Percentiles rank a stretch among this genome's conserved stretches.
These are phyloP conservation scores for Colletotrichum plurivorum DNA, from an alignment of 2,329 filamentous ascomycete species.

Conservation along the genomic window DNA sequence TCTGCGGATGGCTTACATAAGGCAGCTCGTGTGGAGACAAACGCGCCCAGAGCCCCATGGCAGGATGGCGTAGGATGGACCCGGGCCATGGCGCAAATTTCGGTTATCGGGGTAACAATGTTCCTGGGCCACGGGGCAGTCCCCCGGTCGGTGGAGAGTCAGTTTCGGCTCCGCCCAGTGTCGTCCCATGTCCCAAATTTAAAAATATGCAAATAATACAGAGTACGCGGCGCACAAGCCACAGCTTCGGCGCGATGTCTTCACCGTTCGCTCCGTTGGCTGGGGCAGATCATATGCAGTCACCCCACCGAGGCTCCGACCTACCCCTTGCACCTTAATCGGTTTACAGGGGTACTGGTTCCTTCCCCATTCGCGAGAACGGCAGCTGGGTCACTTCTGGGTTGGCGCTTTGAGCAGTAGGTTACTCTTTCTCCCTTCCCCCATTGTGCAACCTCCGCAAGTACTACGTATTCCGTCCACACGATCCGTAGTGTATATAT, in stretches of 20 bases:
- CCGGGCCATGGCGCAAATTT: neutral
- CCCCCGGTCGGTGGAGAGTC: constrained; percentile 22
- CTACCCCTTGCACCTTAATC: constrained; percentile 38
- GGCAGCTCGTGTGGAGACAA: too few relatives aligned
- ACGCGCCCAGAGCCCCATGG: too few relatives aligned
- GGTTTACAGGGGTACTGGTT: constrained; percentile 34
- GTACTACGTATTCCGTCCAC: constrained; percentile 33
- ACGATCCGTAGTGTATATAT: constrained; percentile 35
- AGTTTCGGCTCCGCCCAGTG: constrained; percentile 31
- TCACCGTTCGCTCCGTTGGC: constrained; percentile 31
- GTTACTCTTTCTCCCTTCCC: constrained; percentile 31
- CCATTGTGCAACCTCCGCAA: constrained; percentile 36
- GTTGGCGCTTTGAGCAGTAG: constrained; percentile 27
- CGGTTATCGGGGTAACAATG: constrained; percentile 23
- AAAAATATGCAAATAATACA: constrained; percentile 34
- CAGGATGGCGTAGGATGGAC: too few relatives aligned
- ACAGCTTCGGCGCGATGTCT: constrained; percentile 22
- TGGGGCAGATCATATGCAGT: constrained; percentile 37
- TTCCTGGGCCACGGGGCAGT: neutral
- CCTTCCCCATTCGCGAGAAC: constrained; percentile 33
- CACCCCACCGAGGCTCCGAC: constrained; percentile 38
- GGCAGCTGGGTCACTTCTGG: constrained; percentile 27
- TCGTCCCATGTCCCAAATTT: constrained; percentile 29
- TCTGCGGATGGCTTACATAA: constrained; percentile 31
- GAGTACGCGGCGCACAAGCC: constrained; percentile 29